Conservation (phyloP, 148 eudicot species). For the Chenopodium formosanum region DNA sequence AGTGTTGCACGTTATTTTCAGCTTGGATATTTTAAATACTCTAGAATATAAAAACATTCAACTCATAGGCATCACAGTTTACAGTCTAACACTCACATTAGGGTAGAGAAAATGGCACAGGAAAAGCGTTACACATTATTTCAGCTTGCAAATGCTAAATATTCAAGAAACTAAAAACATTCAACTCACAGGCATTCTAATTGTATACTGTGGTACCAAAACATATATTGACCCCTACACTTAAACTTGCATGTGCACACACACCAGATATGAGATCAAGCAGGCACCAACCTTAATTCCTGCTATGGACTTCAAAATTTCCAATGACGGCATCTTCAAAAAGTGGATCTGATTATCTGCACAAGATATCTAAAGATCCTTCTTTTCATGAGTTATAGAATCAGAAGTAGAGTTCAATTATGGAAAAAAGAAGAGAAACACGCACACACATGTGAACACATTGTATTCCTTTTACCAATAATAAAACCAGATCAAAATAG, state of each 20-base stretch:
- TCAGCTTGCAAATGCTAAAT: neutral
- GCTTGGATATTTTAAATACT: neutral
- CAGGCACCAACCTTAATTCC: conserved; percentile 76
- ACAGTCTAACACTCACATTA: neutral
- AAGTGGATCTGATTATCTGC: conserved; percentile 81
- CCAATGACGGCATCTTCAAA: conserved; percentile 73
- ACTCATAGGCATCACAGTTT: neutral
- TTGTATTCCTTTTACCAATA: neutral
- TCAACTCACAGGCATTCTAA: neutral
- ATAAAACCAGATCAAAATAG: neutral
- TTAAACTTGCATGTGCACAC: neutral
- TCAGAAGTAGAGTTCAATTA: conserved; percentile 2
- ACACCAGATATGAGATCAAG: neutral
- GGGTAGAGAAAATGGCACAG: neutral
- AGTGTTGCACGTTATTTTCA: neutral
- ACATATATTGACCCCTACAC: neutral
- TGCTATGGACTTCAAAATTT: conserved; percentile 71
- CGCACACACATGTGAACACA: neutral
- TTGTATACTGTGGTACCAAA: neutral
- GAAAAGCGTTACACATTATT: neutral
- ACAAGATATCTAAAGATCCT: conserved; percentile 70
- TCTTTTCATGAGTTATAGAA: conserved; percentile 14
- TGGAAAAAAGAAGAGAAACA: neutral
- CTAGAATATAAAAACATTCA: neutral
- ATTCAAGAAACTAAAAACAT: neutral